These are phyloP conservation scores for Scleroderma bovista DNA, from an alignment of 768 basidiomycete genomes.

Conservation along the genomic window DNA sequence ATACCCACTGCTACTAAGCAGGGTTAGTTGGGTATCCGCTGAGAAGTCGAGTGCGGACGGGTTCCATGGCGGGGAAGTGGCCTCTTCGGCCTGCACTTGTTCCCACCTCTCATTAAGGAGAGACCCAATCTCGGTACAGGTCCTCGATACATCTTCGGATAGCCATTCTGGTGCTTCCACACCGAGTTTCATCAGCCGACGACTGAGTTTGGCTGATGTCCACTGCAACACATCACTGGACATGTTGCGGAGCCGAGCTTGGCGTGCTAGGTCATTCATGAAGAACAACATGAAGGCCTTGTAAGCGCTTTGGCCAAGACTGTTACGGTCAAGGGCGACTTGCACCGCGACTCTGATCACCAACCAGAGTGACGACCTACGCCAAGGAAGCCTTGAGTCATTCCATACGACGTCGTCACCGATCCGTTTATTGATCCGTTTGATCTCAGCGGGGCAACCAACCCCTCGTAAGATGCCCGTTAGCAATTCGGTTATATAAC, in stretches of 20 bases:
- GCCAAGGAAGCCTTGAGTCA: conserved; percentile 23
- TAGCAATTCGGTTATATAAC: conserved; percentile 43
- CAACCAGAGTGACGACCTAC: conserved; percentile 35
- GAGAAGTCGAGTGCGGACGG: conserved; percentile 21
- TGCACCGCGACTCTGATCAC: conserved; percentile 31
- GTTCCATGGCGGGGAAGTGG: conserved; percentile 18
- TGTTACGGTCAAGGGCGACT: conserved; percentile 17
- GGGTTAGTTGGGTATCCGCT: conserved; percentile 30
- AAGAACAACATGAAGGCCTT: conserved; percentile 45
- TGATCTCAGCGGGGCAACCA: conserved; percentile 12
- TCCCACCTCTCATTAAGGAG: conserved; percentile 32
- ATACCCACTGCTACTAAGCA: conserved; percentile 24
- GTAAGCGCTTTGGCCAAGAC: conserved; percentile 25
- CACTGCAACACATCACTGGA: conserved; percentile 24
- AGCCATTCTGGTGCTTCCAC: conserved; percentile 20
- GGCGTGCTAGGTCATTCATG: conserved; percentile 21
- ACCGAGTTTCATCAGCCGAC: conserved; percentile 23
- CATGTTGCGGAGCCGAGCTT: conserved; percentile 10
- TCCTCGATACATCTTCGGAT: conserved; percentile 34
- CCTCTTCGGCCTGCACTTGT: conserved; percentile 20
- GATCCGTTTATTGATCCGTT: conserved; percentile 28
- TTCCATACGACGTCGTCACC: conserved; percentile 27
- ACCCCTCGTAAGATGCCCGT: conserved; percentile 38
- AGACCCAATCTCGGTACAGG: conserved; percentile 19
- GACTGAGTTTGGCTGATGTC: conserved; percentile 25